A percentile compares a stretch with the other conserved stretches of the same genome.
These are phyloP conservation scores for Xylaria bambusicola DNA, from an alignment of 495 filamentous ascomycete species.

Conservation along the genomic window DNA sequence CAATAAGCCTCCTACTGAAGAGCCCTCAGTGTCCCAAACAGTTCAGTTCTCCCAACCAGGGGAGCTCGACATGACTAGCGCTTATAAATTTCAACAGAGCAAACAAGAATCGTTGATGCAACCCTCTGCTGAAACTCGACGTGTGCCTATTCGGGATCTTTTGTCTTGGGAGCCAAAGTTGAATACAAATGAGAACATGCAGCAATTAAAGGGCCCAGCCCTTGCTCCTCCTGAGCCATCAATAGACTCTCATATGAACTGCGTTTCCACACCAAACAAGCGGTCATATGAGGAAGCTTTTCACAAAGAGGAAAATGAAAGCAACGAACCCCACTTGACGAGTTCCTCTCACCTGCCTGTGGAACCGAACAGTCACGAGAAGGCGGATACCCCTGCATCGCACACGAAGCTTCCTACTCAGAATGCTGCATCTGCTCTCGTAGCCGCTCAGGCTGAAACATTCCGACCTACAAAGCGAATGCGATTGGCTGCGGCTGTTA, in stretches of 20 bases:
- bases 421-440: not conserved
- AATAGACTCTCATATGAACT: not conserved
- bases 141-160: conserved; percentile 28
- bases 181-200: not conserved
- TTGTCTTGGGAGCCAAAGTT: conserved; percentile 23
- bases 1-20: conserved; percentile 29
- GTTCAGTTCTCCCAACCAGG: conserved; percentile 18
- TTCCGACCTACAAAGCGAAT: conserved; percentile 31
- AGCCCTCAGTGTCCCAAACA: conserved; percentile 15
- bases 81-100: conserved; percentile 39
- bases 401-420: not conserved
- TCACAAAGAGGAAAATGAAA: not conserved
- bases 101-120: too few species aligned
- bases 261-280: not conserved
- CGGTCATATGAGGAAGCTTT: conserved; percentile 14
- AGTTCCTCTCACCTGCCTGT: too few species aligned
- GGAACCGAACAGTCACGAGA: too few species aligned
- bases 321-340: too few species aligned
- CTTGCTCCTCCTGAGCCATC: not conserved
- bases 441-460: not conserved
- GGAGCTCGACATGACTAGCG: conserved; percentile 44
- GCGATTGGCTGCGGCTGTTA: conserved; percentile 25
- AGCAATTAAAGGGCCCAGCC: not conserved
- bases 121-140: conserved; percentile 19
- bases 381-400: not conserved